These are phyloP conservation scores for Paramecium tetraurelia DNA, from an alignment of 73 alveolate species.

Conservation along the genomic window DNA sequence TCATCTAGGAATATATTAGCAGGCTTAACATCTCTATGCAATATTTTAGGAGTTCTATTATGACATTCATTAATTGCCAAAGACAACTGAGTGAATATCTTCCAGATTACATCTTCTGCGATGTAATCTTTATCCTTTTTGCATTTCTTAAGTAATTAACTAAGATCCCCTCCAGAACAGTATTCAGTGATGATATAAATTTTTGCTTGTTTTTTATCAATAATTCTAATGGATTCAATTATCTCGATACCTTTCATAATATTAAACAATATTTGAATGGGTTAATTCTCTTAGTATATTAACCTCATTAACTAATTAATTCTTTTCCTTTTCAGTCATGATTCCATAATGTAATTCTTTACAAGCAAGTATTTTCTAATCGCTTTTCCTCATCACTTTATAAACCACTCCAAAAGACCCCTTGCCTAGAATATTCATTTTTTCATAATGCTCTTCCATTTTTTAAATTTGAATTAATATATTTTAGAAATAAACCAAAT, in stretches of 20 bases:
- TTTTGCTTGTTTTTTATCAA: conserved; percentile 83
- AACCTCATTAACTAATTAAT: conserved; percentile 89
- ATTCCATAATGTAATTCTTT: conserved; percentile 93
- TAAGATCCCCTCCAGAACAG: conserved; percentile 94
- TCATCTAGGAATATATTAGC: conserved; percentile 90
- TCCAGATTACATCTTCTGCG: conserved; percentile 96
- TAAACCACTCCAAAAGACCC: conserved; percentile 91
- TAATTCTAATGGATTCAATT: conserved; percentile 61
- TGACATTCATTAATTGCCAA: conserved; percentile 95
- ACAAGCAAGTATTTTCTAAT: conserved; percentile 90
- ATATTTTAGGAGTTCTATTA: conserved; percentile 81
- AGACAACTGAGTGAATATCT: conserved; percentile 88
- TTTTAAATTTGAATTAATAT: neutral
- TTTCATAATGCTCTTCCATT: conserved; percentile 78
- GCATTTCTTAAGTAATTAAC: conserved; percentile 87
- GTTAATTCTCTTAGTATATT: conserved; percentile 89
- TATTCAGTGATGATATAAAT: conserved; percentile 92
- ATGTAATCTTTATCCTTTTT: conserved; percentile 82
- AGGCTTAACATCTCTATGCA: conserved; percentile 96
- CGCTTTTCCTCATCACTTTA: conserved; percentile 86
- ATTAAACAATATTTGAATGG: conserved; percentile 94
- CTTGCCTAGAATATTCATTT: conserved; percentile 78
- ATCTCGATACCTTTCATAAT: conserved; percentile 74
- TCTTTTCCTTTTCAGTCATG: conserved; percentile 93
- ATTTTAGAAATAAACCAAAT: too few relatives aligned